Evolutionary conservation across 1,139 yeast genomes (phyloP), one percentile per base, ranked within the genome.

Genomic region (Debaryomyces robertsiae): DNA sequence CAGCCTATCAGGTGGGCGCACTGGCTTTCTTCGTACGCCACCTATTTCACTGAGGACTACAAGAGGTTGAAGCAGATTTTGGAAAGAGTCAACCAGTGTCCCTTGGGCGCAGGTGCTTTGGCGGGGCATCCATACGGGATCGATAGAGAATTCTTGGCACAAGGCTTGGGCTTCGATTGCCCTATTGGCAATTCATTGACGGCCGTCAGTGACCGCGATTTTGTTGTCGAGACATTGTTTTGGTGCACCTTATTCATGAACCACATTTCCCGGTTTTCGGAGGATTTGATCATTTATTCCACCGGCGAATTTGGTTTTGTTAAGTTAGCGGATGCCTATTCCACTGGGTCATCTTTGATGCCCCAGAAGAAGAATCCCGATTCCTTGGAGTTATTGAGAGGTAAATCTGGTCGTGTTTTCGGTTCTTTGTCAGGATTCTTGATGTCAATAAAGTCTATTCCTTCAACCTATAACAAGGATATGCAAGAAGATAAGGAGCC

Each of bases 1-100:
- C 99, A 93, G 66, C 99, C 99, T 17, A 93, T 93, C 59, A 82
- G 99, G 69, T 93, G 99, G 99, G 75, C 98, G 1, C 99, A 93
- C 63, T 91, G 97, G 96, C 73, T 93, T 51, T 82, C 94, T 50
- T 84, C 90, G 57, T 93, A 93, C 58, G 98, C 97, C 30, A 93
- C 98, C 3, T 93, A 90, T 63, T 84, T 94, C 63, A 79, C 91
- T 10, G 91, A 89, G 58, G 99, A 93, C 60, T 82, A 84, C 66
- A 81, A 87, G 60, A 81, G 98, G 61, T 75, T 94, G 54, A 69
- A 78, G 50, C 94, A 93, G 66, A 77, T 93, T 39, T 78, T 85
- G 52, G 82, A 73, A 46, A 82, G 98, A 64, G 82, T 90, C 44
- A 94, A 94, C 63, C 81, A 78, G 52, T 84, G 90, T 32, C 99